These are phyloP conservation scores for Vigna radiata DNA, from an alignment of 306 rosid genomes.

Conservation along the genomic window DNA sequence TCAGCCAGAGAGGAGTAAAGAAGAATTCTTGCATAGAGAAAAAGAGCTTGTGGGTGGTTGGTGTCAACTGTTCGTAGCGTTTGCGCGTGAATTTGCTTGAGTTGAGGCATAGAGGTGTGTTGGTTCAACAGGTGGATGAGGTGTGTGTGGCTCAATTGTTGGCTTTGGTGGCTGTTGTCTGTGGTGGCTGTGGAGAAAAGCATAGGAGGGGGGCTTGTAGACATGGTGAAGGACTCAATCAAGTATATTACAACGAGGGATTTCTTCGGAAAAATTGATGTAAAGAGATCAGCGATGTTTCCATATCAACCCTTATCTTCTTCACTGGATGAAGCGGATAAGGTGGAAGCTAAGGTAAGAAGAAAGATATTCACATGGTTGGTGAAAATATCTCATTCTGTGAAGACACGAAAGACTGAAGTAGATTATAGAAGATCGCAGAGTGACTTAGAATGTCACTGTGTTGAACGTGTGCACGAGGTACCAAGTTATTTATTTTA, in stretches of 20 bases:
- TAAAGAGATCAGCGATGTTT: background rate
- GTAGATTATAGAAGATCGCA: too few relatives aligned
- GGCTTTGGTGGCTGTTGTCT: constrained; percentile 21
- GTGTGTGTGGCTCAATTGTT: constrained; percentile 35
- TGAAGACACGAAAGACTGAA: too few relatives aligned
- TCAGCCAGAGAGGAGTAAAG: constrained; percentile 52
- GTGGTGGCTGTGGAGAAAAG: constrained; percentile 11
- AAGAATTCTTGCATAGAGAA: constrained; percentile 64
- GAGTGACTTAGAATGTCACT: too few relatives aligned
- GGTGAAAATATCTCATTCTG: too few relatives aligned
- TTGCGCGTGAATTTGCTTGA: constrained; percentile 84
- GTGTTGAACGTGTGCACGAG: too few relatives aligned
- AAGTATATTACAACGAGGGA: background rate
- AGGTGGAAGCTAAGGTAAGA: too few relatives aligned
- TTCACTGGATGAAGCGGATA: background rate
- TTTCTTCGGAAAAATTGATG: background rate
- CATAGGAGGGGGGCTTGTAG: constrained; percentile 41
- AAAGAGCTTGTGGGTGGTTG: constrained; percentile 53
- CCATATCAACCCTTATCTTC: background rate
- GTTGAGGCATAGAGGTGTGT: constrained; percentile 49
- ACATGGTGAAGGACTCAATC: constrained; percentile 1
- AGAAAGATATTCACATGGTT: too few relatives aligned
- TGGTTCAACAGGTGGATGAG: constrained; percentile 61
- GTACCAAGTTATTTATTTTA: too few relatives aligned
- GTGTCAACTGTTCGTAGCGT: constrained; percentile 61